Base-by-base conservation (phyloP, 2,329 filamentous ascomycete genomes). In the Fusarium sp. region DNA sequence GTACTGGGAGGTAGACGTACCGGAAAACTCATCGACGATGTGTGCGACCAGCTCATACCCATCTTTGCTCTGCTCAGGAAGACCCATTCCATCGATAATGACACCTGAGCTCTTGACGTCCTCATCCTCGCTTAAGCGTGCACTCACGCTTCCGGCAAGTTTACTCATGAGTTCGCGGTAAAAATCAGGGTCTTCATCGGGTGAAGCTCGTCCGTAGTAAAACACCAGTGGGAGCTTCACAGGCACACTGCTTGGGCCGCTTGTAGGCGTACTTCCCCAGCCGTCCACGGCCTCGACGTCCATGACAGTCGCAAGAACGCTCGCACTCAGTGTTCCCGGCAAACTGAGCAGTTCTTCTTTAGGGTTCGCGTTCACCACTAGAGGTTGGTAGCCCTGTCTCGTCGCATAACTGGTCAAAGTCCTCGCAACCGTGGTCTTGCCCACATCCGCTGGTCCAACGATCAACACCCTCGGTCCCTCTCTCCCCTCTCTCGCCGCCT, bases 211-310 rank as follows among this genome's bases (percentile, higher is more conserved):
- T 22, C 96, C 95, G 81, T 93, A 97, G 82, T 95, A 94, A 80
- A 97, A 97, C 33, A 95, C 94, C 60, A 99, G 84, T 10, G 96
- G 96, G 76, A 97, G 86, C 85, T 98, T 98, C 58, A 97, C 94
- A 0, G 95, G 95, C 24, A 97, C 91, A 2, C 91, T 89, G 75
- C 92, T 96, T 1, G 96, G 95, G 0, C 95, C 96, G 73, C 93
- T 97, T 77, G 95, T 97, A 1, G 95, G 95, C 75, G 94, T 95
- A 74, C 89, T 94, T 15, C 96, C 96, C 91, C 95, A 98, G 26
- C 93, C 94, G 69, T 94, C 92, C 77, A 95, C 93, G 5, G 87
- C 85, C 76, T 89, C 88, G 2, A 97, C 88, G 81, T 98, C 95
- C 83, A 98, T 89, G 76, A 97, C 89, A 1, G 93, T 94, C 15